Conservation (phyloP, 805 yeast species). For the Tetrapisispora nanseiensis region DNA sequence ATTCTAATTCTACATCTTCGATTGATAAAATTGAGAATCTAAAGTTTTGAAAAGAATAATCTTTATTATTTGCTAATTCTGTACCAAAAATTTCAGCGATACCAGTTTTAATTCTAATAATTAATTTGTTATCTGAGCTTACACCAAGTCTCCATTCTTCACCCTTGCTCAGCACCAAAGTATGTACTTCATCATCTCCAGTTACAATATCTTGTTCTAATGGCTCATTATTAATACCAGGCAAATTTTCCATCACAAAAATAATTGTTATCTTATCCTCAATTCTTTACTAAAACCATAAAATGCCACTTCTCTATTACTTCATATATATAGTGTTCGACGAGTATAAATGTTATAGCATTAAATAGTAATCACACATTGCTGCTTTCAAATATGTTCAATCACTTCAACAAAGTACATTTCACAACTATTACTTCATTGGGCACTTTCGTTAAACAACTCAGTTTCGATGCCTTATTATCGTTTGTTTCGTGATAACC, state of each 20-base stretch:
- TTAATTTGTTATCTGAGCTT: constrained; percentile 33
- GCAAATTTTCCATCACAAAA: constrained; percentile 4
- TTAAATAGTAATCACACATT: background rate
- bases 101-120: constrained; percentile 42
- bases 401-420: too few species aligned
- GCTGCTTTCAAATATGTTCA: too few species aligned
- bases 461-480: too few species aligned
- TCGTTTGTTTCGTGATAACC: too few species aligned
- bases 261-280: too few species aligned
- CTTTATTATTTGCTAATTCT: constrained; percentile 67
- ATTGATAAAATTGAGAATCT: constrained; percentile 49
- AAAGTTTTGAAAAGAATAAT: constrained; percentile 46
- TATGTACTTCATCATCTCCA: constrained; percentile 13
- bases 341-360: background rate
- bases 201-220: constrained; percentile 10
- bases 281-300: too few species aligned
- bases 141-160: constrained; percentile 28
- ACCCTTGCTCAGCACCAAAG: constrained; percentile 15
- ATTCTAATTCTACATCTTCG: constrained; percentile 56
- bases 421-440: too few species aligned
- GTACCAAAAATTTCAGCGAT: constrained; percentile 88
- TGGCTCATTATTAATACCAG: constrained; percentile 5
- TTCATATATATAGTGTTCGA: background rate
- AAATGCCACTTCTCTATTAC: too few species aligned
- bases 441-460: too few species aligned